Evolutionary conservation across 2,329 filamentous ascomycete genomes (phyloP), one percentile per base, ranked within the genome.

Genomic region (Phialophora macrospora): DNA sequence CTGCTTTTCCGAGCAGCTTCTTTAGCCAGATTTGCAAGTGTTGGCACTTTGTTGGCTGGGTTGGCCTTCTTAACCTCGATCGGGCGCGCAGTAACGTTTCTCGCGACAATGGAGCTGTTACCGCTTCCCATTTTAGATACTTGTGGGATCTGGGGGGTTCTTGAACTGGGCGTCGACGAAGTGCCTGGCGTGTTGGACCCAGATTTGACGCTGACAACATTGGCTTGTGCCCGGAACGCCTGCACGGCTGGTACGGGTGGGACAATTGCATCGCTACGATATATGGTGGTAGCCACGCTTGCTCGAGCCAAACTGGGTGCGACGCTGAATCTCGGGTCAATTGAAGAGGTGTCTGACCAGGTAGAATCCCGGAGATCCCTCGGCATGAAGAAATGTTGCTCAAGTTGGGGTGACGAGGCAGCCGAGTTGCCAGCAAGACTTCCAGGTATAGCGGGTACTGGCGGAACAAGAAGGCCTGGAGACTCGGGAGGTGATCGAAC

Each of bases 211-310:
- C 92, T 97, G 75, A 99, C 93, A 75, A 98, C 89, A 41, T 92
- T 93, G 9, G 95, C 92, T 79, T 95, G 96, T 70, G 90, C 91
- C 67, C 93, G 88, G 75, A 94, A 90, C 65, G 92, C 90, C 60
- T 93, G 95, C 74, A 95, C 92, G 0, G 93, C 92, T 0, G 93
- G 90, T 63, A 89, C 80, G 1, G 82, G 90, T 75, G 83, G 93
- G 72, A 97, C 87, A 60, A 96, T 88, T 17, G 92, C 93, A 74
- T 96, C 92, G 80, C 93, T 94, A 71, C 92, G 91, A 75, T 97
- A 98, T 60, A 97, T 92, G 22, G 94, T 97, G 0, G 93, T 97
- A 3, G 93, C 93, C 69, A 98, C 90, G 74, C 91, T 93, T 56
- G 78, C 80, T 59, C 81, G 79, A 51, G 76, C 76, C 49, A 83